Evolutionary conservation across 768 basidiomycete species (phyloP).

Genomic region (Podaxis mareebaensis): DNA sequence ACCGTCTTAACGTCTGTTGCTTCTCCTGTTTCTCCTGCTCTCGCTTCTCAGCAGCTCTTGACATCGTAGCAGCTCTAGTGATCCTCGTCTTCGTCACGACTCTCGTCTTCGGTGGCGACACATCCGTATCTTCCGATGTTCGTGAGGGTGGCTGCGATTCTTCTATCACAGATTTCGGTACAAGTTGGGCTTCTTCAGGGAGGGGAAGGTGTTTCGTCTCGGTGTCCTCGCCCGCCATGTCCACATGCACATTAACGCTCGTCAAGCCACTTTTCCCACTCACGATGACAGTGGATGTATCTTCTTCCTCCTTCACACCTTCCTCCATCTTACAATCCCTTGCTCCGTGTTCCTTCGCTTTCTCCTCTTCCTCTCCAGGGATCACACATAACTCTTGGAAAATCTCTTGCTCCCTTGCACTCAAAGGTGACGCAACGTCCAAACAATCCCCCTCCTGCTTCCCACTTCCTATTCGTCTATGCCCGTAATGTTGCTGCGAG

Average conservation of each 20-base stretch:
- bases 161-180: not conserved
- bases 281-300: constrained; percentile 8
- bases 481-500: constrained; percentile 3
- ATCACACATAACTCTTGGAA: constrained; percentile 64
- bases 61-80: constrained; percentile 10
- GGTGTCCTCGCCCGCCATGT: not conserved
- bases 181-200: not conserved
- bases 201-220: not conserved
- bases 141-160: not conserved
- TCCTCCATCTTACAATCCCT: constrained; percentile 7
- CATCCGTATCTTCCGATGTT: not conserved
- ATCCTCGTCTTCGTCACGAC: not conserved
- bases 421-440: constrained; percentile 53
- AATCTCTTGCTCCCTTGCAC: constrained; percentile 69
- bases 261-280: not conserved
- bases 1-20: constrained; percentile 50
- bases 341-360: constrained; percentile 16
- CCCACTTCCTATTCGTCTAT: constrained; percentile 11
- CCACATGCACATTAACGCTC: constrained; percentile 1
- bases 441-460: constrained; percentile 22
- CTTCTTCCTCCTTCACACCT: constrained; percentile 16
- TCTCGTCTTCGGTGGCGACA: not conserved
- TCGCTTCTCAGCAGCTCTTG: constrained; percentile 2
- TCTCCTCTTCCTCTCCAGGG: constrained; percentile 33
- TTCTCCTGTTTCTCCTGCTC: constrained; percentile 9